phyloP scores from a whole-genome alignment of 805 yeast genomes.

The Myxozyma vanderwaltii region DNA sequence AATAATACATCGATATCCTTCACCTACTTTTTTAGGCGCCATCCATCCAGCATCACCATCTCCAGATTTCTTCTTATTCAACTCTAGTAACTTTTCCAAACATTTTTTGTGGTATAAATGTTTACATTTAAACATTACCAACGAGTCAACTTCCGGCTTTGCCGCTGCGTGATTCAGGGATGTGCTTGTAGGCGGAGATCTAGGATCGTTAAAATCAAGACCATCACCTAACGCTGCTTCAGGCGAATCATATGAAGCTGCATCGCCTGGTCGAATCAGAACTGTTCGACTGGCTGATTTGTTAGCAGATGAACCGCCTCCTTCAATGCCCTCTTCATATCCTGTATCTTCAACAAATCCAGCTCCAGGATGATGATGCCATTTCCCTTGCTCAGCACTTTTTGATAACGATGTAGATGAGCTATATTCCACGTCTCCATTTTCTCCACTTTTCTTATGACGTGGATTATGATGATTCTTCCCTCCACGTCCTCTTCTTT shows the following conservation, averaged over 20 bases:
- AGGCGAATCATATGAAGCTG: slow-evolving; percentile 1
- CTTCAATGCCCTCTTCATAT: background rate
- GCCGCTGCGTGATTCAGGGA: background rate
- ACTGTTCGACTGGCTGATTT: background rate
- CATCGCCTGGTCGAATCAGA: background rate
- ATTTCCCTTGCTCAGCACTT: slow-evolving; percentile 5
- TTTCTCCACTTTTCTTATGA: background rate
- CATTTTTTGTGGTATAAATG: slow-evolving; percentile 35
- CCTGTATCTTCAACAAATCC: background rate
- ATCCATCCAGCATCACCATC: slow-evolving; percentile 10
- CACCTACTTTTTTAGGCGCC: slow-evolving; percentile 21
- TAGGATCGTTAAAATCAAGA: background rate
- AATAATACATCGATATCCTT: slow-evolving; percentile 28
- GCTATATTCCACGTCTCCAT: background rate
- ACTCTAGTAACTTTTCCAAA: slow-evolving; percentile 25
- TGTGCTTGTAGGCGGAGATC: background rate
- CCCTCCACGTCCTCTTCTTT: background rate
- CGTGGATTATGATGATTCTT: background rate
- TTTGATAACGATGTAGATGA: slow-evolving; percentile 4
- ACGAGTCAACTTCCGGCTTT: slow-evolving; percentile 23
- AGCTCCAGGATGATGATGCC: slow-evolving; percentile 12
- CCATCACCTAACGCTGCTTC: slow-evolving; percentile 4
- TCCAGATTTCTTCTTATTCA: slow-evolving; percentile 7
- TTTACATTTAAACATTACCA: slow-evolving; percentile 34
- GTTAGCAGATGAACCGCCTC: background rate